Evolutionary conservation across 257 asterid genomes (phyloP).

Genomic region (Penstemon barbatus): DNA sequence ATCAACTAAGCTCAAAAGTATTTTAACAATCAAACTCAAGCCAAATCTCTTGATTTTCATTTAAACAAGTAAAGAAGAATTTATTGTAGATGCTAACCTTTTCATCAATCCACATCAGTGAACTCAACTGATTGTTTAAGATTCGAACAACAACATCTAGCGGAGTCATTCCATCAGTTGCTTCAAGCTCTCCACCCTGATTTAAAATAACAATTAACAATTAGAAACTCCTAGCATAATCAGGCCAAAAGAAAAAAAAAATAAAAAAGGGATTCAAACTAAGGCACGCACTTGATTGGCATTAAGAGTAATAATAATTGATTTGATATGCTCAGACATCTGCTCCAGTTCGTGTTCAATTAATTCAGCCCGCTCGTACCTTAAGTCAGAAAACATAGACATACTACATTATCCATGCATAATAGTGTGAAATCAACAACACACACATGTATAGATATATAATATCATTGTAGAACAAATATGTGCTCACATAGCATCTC

Average conservation of each 20-base stretch:
- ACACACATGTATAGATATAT: background rate
- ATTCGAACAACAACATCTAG: conserved; percentile 85
- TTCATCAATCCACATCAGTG: conserved; percentile 93
- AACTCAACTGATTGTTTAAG: conserved; percentile 88
- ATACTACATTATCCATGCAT: background rate
- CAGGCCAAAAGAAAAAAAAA: background rate
- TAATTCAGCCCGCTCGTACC: conserved; percentile 90
- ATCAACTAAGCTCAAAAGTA: background rate
- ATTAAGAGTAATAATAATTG: conserved; percentile 73
- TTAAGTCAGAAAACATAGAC: conserved; percentile 33
- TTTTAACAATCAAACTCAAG: no score
- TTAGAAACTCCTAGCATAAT: conserved; percentile 17
- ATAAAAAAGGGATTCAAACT: background rate
- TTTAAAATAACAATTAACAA: conserved; percentile 6
- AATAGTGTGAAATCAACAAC: background rate
- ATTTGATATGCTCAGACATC: conserved; percentile 82
- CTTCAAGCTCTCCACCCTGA: conserved; percentile 90
- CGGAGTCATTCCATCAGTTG: conserved; percentile 76
- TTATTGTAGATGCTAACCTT: conserved; percentile 53
- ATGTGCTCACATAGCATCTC: conserved; percentile 85
- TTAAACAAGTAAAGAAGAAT: conserved; percentile 18
- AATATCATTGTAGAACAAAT: background rate
- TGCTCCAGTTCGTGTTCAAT: conserved; percentile 81
- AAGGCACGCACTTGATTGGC: conserved; percentile 61
- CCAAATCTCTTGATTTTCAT: background rate